These are phyloP conservation scores for Aspergillus chevalieri DNA, from an alignment of 2,329 filamentous ascomycete genomes.

Conservation along the genomic window DNA sequence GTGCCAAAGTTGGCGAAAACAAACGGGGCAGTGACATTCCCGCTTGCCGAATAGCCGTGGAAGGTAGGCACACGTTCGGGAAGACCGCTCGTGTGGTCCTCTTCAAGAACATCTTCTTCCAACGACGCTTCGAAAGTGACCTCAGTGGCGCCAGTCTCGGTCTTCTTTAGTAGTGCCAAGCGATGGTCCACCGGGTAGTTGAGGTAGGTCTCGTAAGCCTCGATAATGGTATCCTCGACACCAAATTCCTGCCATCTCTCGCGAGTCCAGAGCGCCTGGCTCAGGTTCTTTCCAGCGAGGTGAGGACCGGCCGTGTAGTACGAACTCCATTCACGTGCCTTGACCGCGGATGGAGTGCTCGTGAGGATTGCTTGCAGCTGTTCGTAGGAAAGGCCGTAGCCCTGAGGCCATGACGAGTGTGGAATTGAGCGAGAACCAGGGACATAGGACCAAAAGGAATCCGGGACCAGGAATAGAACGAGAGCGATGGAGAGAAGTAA, in stretches of 20 bases:
- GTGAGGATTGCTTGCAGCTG: slow-evolving; percentile 51
- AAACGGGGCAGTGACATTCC: slow-evolving; percentile 81
- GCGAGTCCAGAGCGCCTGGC: slow-evolving; percentile 69
- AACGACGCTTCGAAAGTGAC: slow-evolving; percentile 73
- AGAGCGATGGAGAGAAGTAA: slow-evolving; percentile 33
- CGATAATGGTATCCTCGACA: slow-evolving; percentile 51
- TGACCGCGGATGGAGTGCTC: slow-evolving; percentile 49
- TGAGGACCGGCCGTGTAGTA: slow-evolving; percentile 75
- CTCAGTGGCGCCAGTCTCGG: slow-evolving; percentile 37
- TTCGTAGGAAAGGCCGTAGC: slow-evolving; percentile 46
- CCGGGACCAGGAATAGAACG: slow-evolving; percentile 38
- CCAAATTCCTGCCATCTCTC: slow-evolving; percentile 69
- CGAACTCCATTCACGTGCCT: slow-evolving; percentile 64
- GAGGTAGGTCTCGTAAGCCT: slow-evolving; percentile 68
- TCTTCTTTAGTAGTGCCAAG: slow-evolving; percentile 57
- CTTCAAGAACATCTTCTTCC: slow-evolving; percentile 74
- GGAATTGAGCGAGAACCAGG: slow-evolving; percentile 36
- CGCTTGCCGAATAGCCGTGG: slow-evolving; percentile 88
- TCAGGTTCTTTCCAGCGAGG: slow-evolving; percentile 70
- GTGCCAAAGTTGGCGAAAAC: slow-evolving; percentile 92
- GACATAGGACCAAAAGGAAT: slow-evolving; percentile 33
- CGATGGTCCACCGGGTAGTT: slow-evolving; percentile 71
- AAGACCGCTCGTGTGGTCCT: slow-evolving; percentile 72
- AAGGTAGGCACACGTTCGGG: slow-evolving; percentile 76
- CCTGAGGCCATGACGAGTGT: slow-evolving; percentile 35